A percentile compares a stretch with the other conserved stretches of the same genome.
phyloP scores from a whole-genome alignment of 345 rosid species.

The Salix purpurea region DNA sequence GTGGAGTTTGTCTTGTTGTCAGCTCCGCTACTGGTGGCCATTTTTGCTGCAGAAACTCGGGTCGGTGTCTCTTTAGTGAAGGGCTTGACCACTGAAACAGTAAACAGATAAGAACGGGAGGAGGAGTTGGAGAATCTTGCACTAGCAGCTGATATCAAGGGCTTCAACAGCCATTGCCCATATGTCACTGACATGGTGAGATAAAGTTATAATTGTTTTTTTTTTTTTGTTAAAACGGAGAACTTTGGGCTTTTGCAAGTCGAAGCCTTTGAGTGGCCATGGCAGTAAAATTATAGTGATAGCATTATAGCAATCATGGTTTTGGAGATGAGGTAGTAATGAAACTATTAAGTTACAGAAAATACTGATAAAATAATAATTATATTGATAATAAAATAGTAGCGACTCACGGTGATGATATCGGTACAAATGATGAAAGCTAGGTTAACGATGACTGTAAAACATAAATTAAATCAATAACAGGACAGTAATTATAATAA shows the following conservation, averaged over 20 bases:
- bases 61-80: slow-evolving; percentile 7
- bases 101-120: slow-evolving; percentile 5
- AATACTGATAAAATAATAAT: too few species aligned
- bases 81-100: slow-evolving; percentile 7
- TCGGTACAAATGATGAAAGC: too few species aligned
- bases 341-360: too few species aligned
- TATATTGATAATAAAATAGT: too few species aligned
- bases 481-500: too few species aligned
- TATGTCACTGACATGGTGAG: slow-evolving; percentile 8
- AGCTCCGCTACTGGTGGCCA: slow-evolving; percentile 44
- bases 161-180: slow-evolving; percentile 26
- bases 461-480: too few species aligned
- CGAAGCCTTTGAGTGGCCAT: too few species aligned
- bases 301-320: too few species aligned
- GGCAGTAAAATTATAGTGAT: too few species aligned
- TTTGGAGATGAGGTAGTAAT: too few species aligned
- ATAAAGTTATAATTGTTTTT: background rate
- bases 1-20: slow-evolving; percentile 19
- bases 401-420: too few species aligned
- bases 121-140: background rate
- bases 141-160: slow-evolving; percentile 16
- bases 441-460: too few species aligned
- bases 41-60: slow-evolving; percentile 33
- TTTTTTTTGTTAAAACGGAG: background rate
- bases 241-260: background rate